A percentile compares a stretch with the other conserved stretches of the same genome.
phyloP scores from a whole-genome alignment of 2,329 filamentous ascomycete species.

The Fusarium sterilihyphosum region DNA sequence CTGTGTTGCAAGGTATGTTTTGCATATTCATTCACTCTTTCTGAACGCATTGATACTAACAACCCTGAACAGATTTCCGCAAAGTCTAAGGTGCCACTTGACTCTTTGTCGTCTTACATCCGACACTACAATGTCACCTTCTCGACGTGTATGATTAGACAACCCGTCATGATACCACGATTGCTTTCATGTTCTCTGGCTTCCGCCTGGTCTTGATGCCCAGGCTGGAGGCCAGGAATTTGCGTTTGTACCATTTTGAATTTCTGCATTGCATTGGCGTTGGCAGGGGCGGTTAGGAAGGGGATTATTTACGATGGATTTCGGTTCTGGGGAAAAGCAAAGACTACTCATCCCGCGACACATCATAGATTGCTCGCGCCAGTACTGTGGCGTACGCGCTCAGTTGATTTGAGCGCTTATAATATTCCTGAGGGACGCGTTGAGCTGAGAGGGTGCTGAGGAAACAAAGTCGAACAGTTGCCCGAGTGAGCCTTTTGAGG shows the following conservation, averaged over 20 bases:
- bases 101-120: conserved; percentile 27
- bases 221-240: conserved; percentile 2
- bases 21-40: conserved; percentile 39
- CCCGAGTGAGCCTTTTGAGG: conserved; percentile 4
- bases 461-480: conserved; percentile 21
- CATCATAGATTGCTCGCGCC: conserved; percentile 54
- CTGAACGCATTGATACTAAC: conserved; percentile 3
- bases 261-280: conserved; percentile 69
- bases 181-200: conserved; percentile 44
- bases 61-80: conserved; percentile 59
- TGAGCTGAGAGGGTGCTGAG: conserved; percentile 29
- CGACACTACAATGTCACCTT: background rate
- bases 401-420: conserved; percentile 41
- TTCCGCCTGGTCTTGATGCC: conserved; percentile 40
- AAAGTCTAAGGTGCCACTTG: conserved; percentile 57
- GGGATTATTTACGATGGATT: conserved; percentile 45
- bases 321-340: conserved; percentile 48
- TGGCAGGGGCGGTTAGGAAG: conserved; percentile 51
- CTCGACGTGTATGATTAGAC: conserved; percentile 55
- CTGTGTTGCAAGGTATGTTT: conserved; percentile 81
- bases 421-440: conserved; percentile 44
- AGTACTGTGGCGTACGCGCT: conserved; percentile 38
- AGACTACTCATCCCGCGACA: conserved; percentile 52
- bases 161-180: conserved; percentile 60
- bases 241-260: conserved; percentile 52